These are phyloP conservation scores for Cyclostephanos invisitatus DNA, from an alignment of 108 stramenopile genomes.

Conservation along the genomic window DNA sequence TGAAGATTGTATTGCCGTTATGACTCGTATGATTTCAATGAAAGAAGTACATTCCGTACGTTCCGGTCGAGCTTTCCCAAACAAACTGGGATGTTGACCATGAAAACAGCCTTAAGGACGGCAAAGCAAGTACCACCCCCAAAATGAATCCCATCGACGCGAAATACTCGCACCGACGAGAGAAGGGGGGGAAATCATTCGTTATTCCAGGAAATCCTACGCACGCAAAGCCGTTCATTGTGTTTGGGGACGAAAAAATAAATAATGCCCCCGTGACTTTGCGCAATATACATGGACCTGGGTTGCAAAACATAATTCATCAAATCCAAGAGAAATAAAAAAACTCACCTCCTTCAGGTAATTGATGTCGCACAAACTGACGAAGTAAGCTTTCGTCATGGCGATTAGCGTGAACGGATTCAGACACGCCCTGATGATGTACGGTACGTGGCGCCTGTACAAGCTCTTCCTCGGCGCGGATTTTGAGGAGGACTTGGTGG, in stretches of 20 bases:
- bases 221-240: constrained; percentile 36
- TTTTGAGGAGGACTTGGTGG: constrained; percentile 20
- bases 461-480: constrained; percentile 9
- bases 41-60: constrained; percentile 60
- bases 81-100: constrained; percentile 14
- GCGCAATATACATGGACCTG: constrained; percentile 54
- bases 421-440: constrained; percentile 76
- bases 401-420: constrained; percentile 73
- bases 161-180: constrained; percentile 34
- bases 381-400: constrained; percentile 80
- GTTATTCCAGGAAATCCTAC: constrained; percentile 43
- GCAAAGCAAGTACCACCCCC: constrained; percentile 26
- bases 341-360: constrained; percentile 68
- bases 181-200: constrained; percentile 8
- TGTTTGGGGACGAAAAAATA: neutral
- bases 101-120: constrained; percentile 71
- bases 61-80: constrained; percentile 30
- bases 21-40: constrained; percentile 71
- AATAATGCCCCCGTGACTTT: neutral
- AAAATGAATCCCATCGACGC: constrained; percentile 7
- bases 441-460: constrained; percentile 68
- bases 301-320: neutral
- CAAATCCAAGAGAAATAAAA: neutral
- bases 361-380: constrained; percentile 67
- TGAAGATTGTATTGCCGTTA: constrained; percentile 56